Evolutionary conservation across 2,329 filamentous ascomycete species (phyloP).

Genomic region (Gnomoniopsis smithogilvyi): DNA sequence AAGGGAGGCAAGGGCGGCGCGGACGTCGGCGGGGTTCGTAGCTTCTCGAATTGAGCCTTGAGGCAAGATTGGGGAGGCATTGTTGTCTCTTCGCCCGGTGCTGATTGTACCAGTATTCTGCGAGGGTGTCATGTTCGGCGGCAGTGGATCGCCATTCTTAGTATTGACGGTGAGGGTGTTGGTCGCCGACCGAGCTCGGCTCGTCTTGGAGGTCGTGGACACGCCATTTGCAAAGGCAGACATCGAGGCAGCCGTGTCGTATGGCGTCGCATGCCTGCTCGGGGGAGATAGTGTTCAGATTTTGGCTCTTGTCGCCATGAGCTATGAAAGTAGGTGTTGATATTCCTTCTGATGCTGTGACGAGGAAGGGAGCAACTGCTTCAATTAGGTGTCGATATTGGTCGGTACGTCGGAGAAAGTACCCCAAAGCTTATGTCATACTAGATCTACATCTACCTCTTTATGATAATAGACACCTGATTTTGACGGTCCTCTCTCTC

Average conservation of each 20-base stretch:
- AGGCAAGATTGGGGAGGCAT: constrained; percentile 22
- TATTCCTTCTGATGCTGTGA: background rate
- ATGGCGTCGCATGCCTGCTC: constrained; percentile 40
- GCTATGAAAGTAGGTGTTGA: constrained; percentile 1
- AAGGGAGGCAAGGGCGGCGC: constrained; percentile 70
- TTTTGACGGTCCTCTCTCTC: too few species aligned
- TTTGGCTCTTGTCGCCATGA: constrained; percentile 13
- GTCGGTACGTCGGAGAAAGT: background rate
- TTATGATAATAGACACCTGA: too few species aligned
- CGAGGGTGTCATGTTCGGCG: constrained; percentile 8
- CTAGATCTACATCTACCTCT: too few species aligned
- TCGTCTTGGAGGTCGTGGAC: constrained; percentile 26
- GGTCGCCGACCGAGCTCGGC: constrained; percentile 20
- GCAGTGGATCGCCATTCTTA: constrained; percentile 13
- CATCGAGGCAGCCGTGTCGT: constrained; percentile 41
- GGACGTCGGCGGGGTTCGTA: constrained; percentile 74
- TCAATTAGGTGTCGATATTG: background rate
- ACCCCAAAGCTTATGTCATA: too few species aligned
- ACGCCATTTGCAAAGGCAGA: constrained; percentile 44
- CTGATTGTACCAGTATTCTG: constrained; percentile 12
- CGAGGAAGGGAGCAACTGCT: background rate
- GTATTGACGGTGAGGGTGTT: constrained; percentile 19
- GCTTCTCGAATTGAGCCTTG: constrained; percentile 59
- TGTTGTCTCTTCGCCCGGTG: constrained; percentile 17
- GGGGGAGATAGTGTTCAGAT: constrained; percentile 5